phyloP scores from a whole-genome alignment of 2,329 filamentous ascomycete species.

The Fusarium sterilihyphosum region DNA sequence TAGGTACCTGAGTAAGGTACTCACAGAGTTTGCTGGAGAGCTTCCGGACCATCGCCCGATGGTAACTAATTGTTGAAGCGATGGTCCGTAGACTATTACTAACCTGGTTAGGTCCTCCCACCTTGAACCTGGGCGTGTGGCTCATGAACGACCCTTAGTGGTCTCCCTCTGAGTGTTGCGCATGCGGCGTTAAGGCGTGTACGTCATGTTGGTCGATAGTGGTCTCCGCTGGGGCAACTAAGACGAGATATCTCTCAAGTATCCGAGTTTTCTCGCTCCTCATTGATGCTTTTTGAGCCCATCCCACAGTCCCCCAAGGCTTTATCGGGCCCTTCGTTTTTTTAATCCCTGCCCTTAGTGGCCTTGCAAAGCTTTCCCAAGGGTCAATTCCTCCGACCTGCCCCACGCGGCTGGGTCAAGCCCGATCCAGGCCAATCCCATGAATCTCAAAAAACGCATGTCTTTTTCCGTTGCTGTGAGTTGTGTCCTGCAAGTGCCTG shows the following conservation, averaged over 20 bases:
- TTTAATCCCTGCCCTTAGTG: slow-evolving; percentile 21
- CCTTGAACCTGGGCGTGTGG: slow-evolving; percentile 37
- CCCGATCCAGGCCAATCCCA: slow-evolving; percentile 24
- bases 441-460: slow-evolving; percentile 5
- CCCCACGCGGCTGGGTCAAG: slow-evolving; percentile 26
- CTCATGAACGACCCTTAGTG: slow-evolving; percentile 35
- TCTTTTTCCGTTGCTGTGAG: slow-evolving; percentile 15
- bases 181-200: slow-evolving; percentile 29
- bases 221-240: slow-evolving; percentile 31
- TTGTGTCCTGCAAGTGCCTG: slow-evolving; percentile 21
- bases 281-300: slow-evolving; percentile 31
- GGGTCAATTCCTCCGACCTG: slow-evolving; percentile 23
- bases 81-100: slow-evolving; percentile 41
- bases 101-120: slow-evolving; percentile 35
- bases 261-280: slow-evolving; percentile 28
- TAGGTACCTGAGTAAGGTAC: neutral
- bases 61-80: slow-evolving; percentile 36
- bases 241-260: slow-evolving; percentile 30
- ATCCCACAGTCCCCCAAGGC: slow-evolving; percentile 23
- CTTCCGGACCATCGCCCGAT: slow-evolving; percentile 43
- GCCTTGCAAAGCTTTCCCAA: slow-evolving; percentile 13
- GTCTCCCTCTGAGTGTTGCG: slow-evolving; percentile 33
- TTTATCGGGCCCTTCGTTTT: slow-evolving; percentile 27
- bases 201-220: slow-evolving; percentile 41
- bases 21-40: slow-evolving; percentile 34